These are phyloP conservation scores for Cyclotella atomus DNA, from an alignment of 108 stramenopile genomes.

Conservation along the genomic window DNA sequence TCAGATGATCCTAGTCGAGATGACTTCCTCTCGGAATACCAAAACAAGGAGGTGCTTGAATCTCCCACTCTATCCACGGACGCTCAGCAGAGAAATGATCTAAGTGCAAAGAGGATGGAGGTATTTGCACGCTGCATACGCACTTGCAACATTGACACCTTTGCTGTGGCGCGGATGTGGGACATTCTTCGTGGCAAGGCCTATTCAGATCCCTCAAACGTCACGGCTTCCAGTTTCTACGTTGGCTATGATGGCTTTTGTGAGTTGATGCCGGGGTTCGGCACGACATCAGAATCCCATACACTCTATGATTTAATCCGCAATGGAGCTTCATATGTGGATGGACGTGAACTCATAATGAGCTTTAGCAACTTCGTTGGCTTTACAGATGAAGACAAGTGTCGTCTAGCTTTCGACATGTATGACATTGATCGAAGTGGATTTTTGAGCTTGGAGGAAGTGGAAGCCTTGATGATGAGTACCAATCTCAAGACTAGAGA, in stretches of 20 bases:
- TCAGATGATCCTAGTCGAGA: conserved; percentile 73
- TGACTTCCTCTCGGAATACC: conserved; percentile 48
- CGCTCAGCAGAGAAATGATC: conserved; percentile 10
- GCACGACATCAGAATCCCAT: conserved; percentile 61
- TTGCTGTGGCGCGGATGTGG: conserved; percentile 31
- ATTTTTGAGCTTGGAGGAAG: conserved; percentile 50
- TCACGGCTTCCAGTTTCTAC: neutral
- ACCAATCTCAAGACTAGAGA: conserved; percentile 61
- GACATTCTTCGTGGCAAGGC: conserved; percentile 12
- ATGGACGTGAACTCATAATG: conserved; percentile 69
- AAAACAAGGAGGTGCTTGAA: conserved; percentile 13
- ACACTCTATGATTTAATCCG: conserved; percentile 62
- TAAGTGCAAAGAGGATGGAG: conserved; percentile 8
- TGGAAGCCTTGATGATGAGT: conserved; percentile 60
- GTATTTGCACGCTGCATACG: conserved; percentile 7
- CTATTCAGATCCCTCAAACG: conserved; percentile 8
- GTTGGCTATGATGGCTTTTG: conserved; percentile 50
- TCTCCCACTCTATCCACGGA: conserved; percentile 1
- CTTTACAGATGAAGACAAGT: conserved; percentile 56
- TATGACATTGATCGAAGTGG: conserved; percentile 76
- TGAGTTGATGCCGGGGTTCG: conserved; percentile 55
- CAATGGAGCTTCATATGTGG: conserved; percentile 36
- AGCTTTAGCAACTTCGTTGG: conserved; percentile 66
- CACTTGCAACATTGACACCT: conserved; percentile 21
- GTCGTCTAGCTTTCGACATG: conserved; percentile 71